Base-by-base conservation (phyloP, 169 alveolate genomes). In the Cystoisospora suis region DNA sequence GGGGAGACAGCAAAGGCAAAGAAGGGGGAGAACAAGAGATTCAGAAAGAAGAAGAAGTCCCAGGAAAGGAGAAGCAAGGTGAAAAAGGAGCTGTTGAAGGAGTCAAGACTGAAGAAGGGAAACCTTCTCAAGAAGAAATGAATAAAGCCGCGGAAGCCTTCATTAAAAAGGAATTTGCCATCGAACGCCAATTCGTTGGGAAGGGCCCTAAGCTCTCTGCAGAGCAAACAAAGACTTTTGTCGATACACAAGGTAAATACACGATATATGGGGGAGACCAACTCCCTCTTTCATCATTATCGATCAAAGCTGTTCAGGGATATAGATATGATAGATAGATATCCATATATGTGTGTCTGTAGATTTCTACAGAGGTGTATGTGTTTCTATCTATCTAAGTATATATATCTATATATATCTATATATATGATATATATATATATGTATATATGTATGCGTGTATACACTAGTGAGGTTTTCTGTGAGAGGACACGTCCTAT, bases 211-310 rank as follows among this genome's bases (percentile, higher is more conserved):
- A 87, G 32, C 44, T 87, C 61, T 53, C 91, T 38, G 87, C 70
- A 42, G 85, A 87, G 46, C 85, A 87, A 46, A 87, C 91, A 23
- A 70, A 87, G 49, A 81, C 70, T 3, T 75, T 87, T 38, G 91
- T 87, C 15, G 91, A 87, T 47, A 70, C 91, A 0, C 80, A 87
- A 40, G 91, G 91, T 87, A 12, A 65, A 20, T 23, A 1, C 42
- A n/a, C n/a, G n/a, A n/a, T n/a, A n/a, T n/a, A n/a, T n/a, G n/a
- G n/a, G n/a, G n/a, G n/a, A n/a, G n/a, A n/a, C n/a, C n/a, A n/a
- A n/a, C n/a, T n/a, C n/a, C n/a, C n/a, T n/a, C n/a, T n/a, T n/a
- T n/a, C n/a, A n/a, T n/a, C n/a, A n/a, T n/a, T n/a, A n/a, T n/a
- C n/a, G n/a, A n/a, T n/a, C n/a, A n/a, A n/a, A n/a, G n/a, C n/a